These are phyloP conservation scores for Dryadomyces quercus-mongolicae DNA, from an alignment of 2,329 filamentous ascomycete species.

Conservation along the genomic window DNA sequence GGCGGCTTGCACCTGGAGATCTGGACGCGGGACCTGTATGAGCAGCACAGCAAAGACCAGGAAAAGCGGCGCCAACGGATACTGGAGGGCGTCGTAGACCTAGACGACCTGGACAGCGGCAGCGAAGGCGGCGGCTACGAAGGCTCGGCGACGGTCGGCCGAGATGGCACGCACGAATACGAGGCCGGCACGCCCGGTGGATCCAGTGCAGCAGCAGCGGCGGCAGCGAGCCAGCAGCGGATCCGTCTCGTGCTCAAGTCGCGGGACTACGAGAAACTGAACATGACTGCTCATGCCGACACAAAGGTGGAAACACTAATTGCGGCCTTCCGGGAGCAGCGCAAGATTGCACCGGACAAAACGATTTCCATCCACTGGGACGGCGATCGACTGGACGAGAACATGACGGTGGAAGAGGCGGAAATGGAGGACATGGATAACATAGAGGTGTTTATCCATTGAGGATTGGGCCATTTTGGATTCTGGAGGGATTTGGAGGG, in stretches of 20 bases:
- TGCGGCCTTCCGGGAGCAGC: slow-evolving; percentile 44
- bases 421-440: slow-evolving; percentile 66
- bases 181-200: slow-evolving; percentile 9
- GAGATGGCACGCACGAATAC: slow-evolving; percentile 9
- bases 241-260: slow-evolving; percentile 43
- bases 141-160: slow-evolving; percentile 7
- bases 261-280: slow-evolving; percentile 34
- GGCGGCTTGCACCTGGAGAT: slow-evolving; percentile 62
- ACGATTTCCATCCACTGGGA: slow-evolving; percentile 59
- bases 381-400: slow-evolving; percentile 55
- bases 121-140: slow-evolving; percentile 9
- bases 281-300: slow-evolving; percentile 36
- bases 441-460: slow-evolving; percentile 60
- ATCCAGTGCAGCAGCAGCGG: slow-evolving; percentile 1
- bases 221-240: slow-evolving; percentile 7
- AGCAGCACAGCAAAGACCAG: slow-evolving; percentile 32
- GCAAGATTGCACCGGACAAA: slow-evolving; percentile 36
- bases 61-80: slow-evolving; percentile 33
- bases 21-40: slow-evolving; percentile 56
- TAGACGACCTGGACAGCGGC: slow-evolving; percentile 5
- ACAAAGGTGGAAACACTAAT: slow-evolving; percentile 53
- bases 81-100: slow-evolving; percentile 17
- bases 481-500: background rate
- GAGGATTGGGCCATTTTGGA: slow-evolving; percentile 6
- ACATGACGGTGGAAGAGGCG: slow-evolving; percentile 47